phyloP scores from a whole-genome alignment of 1,284 basidiomycete species.

The Ustilago lituana region DNA sequence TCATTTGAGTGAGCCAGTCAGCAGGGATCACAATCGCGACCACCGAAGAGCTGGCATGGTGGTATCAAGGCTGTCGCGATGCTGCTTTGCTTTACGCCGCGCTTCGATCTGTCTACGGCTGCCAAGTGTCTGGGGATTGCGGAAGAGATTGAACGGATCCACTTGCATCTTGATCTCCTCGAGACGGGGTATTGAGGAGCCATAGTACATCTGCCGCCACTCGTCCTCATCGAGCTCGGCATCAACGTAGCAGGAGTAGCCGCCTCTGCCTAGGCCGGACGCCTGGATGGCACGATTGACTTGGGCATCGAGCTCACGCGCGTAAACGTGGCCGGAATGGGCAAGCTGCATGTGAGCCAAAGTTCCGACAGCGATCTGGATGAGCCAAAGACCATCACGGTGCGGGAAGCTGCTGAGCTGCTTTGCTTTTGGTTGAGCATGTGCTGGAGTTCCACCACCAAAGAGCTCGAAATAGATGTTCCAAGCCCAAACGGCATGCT shows the following conservation, averaged over 20 bases:
- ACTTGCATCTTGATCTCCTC: constrained; percentile 49
- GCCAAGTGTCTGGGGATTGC: constrained; percentile 50
- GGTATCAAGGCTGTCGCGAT: background rate
- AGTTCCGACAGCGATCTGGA: constrained; percentile 54
- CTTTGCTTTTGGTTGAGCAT: constrained; percentile 20
- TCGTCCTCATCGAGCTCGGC: constrained; percentile 37
- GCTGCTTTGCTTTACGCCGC: constrained; percentile 7
- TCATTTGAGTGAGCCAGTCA: no score
- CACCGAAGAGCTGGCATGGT: background rate
- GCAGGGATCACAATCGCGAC: constrained; percentile 6
- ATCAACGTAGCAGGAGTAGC: constrained; percentile 60
- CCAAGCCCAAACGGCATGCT: constrained; percentile 45
- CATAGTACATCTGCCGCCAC: constrained; percentile 56
- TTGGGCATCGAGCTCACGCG: constrained; percentile 30
- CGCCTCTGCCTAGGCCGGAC: constrained; percentile 22
- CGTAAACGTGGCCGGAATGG: constrained; percentile 24
- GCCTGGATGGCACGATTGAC: constrained; percentile 31
- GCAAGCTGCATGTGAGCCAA: constrained; percentile 17
- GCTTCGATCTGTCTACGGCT: constrained; percentile 27
- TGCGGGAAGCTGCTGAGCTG: constrained; percentile 44
- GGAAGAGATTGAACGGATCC: constrained; percentile 52
- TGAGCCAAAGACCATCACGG: constrained; percentile 60
- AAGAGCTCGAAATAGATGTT: constrained; percentile 63
- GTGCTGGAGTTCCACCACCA: constrained; percentile 42
- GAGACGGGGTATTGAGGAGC: constrained; percentile 30